These are phyloP conservation scores for Camellia granthamiana DNA, from an alignment of 148 eudicot species.

Conservation along the genomic window DNA sequence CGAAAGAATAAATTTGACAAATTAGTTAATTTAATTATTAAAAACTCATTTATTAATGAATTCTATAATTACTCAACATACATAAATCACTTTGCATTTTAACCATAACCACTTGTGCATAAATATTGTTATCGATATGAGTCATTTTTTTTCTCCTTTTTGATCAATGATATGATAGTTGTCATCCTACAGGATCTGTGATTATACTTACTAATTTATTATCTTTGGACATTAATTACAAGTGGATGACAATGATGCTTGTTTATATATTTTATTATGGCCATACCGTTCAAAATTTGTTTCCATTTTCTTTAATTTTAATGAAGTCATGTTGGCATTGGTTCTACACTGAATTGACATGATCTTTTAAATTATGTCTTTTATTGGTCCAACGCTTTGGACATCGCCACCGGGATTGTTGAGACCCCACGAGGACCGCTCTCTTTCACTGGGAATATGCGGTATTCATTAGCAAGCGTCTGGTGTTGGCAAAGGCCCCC, in stretches of 20 bases:
- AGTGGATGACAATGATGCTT: neutral
- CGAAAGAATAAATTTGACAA: no score
- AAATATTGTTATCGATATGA: no score
- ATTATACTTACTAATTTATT: neutral
- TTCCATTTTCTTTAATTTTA: neutral
- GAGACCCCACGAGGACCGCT: no score
- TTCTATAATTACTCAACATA: no score
- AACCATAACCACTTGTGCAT: no score
- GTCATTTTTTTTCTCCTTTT: neutral
- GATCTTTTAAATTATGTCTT: neutral
- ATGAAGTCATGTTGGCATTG: conserved; percentile 6
- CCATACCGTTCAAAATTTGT: neutral
- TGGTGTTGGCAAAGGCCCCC: neutral
- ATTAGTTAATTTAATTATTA: no score
- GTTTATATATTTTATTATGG: neutral
- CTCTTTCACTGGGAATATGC: no score
- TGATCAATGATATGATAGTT: no score
- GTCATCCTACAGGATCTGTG: neutral
- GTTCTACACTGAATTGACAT: neutral
- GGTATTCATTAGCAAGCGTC: no score
- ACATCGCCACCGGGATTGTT: no score
- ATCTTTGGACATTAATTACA: neutral
- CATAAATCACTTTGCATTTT: no score
- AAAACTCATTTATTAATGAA: no score
- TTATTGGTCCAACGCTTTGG: neutral